phyloP scores from a whole-genome alignment of 768 basidiomycete genomes.

The Coprinellus micaceus region DNA sequence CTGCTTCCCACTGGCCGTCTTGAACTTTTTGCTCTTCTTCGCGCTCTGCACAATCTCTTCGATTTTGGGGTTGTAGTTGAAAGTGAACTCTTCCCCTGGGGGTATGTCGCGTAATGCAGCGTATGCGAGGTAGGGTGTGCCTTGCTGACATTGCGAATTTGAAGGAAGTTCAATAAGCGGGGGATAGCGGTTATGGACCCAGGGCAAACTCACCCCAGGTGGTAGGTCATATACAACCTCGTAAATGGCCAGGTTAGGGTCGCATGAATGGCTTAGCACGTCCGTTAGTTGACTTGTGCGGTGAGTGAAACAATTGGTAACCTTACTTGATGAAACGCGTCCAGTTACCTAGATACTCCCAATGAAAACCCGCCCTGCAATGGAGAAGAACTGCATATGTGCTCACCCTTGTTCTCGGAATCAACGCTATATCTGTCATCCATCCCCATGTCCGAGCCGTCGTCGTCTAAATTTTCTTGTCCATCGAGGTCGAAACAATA shows the following conservation, averaged over 20 bases:
- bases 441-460: constrained; percentile 28
- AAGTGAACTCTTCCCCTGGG: constrained; percentile 52
- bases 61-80: constrained; percentile 59
- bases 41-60: constrained; percentile 4
- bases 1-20: constrained; percentile 10
- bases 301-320: not conserved
- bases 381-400: too few species aligned
- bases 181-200: not conserved
- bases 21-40: constrained; percentile 8
- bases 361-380: too few species aligned
- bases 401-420: constrained; percentile 47
- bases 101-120: constrained; percentile 47
- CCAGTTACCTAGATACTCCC: constrained; percentile 57
- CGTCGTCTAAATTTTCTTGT: constrained; percentile 37
- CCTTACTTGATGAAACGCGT: constrained; percentile 70
- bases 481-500: constrained; percentile 68
- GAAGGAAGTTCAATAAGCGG: not conserved
- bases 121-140: constrained; percentile 62
- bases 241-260: constrained; percentile 54
- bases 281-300: not conserved
- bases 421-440: constrained; percentile 53
- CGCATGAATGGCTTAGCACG: constrained; percentile 53
- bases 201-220: constrained; percentile 49
- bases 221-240: constrained; percentile 62
- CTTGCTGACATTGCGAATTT: constrained; percentile 33